Conservation (phyloP, 192 early-diverging fungal species). For the Coemansia sp. region DNA sequence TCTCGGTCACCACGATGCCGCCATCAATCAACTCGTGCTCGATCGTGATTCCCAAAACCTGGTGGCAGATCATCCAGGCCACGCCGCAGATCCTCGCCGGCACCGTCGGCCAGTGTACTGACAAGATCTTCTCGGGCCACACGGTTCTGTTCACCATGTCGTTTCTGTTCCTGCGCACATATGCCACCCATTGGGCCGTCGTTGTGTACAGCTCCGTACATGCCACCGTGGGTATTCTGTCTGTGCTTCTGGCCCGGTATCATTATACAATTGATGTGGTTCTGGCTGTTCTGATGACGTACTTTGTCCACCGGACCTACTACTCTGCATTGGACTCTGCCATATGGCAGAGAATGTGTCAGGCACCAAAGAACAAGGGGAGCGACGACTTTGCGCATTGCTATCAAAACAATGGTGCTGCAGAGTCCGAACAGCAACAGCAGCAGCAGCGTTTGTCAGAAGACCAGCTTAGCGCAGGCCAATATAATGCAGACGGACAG, state of each 20-base stretch:
- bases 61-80: slow-evolving; percentile 11
- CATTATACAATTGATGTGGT: slow-evolving; percentile 65
- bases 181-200: slow-evolving; percentile 51
- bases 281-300: slow-evolving; percentile 58
- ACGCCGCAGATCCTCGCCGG: slow-evolving; percentile 40
- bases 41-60: slow-evolving; percentile 13
- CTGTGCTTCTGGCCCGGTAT: slow-evolving; percentile 55
- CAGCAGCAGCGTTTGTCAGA: background rate
- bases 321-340: slow-evolving; percentile 48
- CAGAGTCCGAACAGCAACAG: background rate
- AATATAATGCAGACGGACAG: background rate
- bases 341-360: slow-evolving; percentile 6
- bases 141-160: slow-evolving; percentile 55
- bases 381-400: too few relatives aligned
- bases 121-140: slow-evolving; percentile 66
- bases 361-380: too few relatives aligned
- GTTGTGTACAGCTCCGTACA: slow-evolving; percentile 47
- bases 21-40: slow-evolving; percentile 30
- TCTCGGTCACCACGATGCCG: slow-evolving; percentile 62
- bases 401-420: background rate
- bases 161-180: slow-evolving; percentile 56
- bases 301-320: slow-evolving; percentile 58
- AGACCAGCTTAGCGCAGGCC: background rate
- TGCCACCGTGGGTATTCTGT: slow-evolving; percentile 43
- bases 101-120: slow-evolving; percentile 53